Conservation (phyloP, 371 early-diverging fungal genomes). For the Coelomomyces lativittatus region DNA sequence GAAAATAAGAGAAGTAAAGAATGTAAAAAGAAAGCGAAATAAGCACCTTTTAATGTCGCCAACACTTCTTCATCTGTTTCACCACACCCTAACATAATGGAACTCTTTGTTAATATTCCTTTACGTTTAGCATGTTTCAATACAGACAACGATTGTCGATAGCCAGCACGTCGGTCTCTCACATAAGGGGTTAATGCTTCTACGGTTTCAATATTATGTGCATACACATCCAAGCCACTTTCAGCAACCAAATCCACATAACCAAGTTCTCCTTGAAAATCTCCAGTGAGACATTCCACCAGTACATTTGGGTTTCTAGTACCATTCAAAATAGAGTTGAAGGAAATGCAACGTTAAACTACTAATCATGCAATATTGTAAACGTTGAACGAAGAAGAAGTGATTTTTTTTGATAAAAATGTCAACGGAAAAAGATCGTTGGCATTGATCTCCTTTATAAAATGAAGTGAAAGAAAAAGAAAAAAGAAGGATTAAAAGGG, state of each 20-base stretch:
- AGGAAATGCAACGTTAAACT: neutral
- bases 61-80: slow-evolving; percentile 84
- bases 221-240: slow-evolving; percentile 89
- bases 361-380: neutral
- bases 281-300: slow-evolving; percentile 90
- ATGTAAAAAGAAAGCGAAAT: neutral
- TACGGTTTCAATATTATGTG: slow-evolving; percentile 95
- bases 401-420: no score
- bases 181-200: slow-evolving; percentile 74
- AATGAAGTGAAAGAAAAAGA: neutral
- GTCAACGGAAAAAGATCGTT: no score
- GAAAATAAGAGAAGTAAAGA: neutral
- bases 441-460: no score
- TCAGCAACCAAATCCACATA: slow-evolving; percentile 60
- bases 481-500: neutral
- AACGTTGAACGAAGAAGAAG: no score
- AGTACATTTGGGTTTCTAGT: slow-evolving; percentile 68
- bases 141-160: slow-evolving; percentile 74
- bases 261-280: slow-evolving; percentile 66
- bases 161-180: slow-evolving; percentile 83
- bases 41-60: slow-evolving; percentile 56
- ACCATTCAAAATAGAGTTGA: neutral
- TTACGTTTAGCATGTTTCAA: slow-evolving; percentile 68
- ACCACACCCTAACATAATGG: slow-evolving; percentile 93
- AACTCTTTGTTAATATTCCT: slow-evolving; percentile 76